Conservation (phyloP, 2,329 filamentous ascomycete genomes). For the Fragosphaeria purpurea region DNA sequence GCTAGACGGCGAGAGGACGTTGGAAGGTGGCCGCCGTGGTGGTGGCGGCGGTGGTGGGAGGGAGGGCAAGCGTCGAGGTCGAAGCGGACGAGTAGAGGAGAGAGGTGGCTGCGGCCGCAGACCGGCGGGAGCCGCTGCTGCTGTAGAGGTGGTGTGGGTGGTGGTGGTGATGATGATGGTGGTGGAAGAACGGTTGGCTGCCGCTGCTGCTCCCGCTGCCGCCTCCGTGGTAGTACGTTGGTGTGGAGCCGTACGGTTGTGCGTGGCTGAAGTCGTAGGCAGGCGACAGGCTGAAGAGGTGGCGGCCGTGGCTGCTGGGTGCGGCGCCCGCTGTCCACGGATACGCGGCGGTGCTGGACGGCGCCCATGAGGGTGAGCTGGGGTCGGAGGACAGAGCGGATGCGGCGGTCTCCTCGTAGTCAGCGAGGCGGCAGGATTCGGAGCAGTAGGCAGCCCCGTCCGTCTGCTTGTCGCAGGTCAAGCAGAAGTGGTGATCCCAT, state of each 20-base stretch:
- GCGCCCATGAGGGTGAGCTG: slow-evolving; percentile 43
- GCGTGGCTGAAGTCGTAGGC: slow-evolving; percentile 65
- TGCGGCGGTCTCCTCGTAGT: slow-evolving; percentile 66
- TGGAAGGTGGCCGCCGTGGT: slow-evolving; percentile 21
- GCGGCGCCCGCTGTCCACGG: slow-evolving; percentile 31
- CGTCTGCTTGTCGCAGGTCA: slow-evolving; percentile 85
- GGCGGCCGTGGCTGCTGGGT: slow-evolving; percentile 18
- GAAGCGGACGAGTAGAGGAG: slow-evolving; percentile 16
- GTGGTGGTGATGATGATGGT: neutral
- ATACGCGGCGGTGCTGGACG: slow-evolving; percentile 32
- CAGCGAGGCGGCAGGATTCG: slow-evolving; percentile 78
- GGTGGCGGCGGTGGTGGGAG: slow-evolving; percentile 8
- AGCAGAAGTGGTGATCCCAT: slow-evolving; percentile 88
- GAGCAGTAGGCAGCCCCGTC: slow-evolving; percentile 80
- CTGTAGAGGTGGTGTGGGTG: too few species aligned
- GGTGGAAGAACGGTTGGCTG: slow-evolving; percentile 27
- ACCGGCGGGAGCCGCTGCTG: slow-evolving; percentile 11
- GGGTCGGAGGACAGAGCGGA: slow-evolving; percentile 44
- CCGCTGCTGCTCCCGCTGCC: slow-evolving; percentile 14
- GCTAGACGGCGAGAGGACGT: slow-evolving; percentile 56
- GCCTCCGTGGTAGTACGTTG: slow-evolving; percentile 13
- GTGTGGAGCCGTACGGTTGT: slow-evolving; percentile 44
- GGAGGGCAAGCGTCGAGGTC: slow-evolving; percentile 3
- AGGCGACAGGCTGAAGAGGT: slow-evolving; percentile 59
- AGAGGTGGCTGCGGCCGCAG: slow-evolving; percentile 19